Conservation (phyloP, 305 asterid genomes). For the Rubia balearica region DNA sequence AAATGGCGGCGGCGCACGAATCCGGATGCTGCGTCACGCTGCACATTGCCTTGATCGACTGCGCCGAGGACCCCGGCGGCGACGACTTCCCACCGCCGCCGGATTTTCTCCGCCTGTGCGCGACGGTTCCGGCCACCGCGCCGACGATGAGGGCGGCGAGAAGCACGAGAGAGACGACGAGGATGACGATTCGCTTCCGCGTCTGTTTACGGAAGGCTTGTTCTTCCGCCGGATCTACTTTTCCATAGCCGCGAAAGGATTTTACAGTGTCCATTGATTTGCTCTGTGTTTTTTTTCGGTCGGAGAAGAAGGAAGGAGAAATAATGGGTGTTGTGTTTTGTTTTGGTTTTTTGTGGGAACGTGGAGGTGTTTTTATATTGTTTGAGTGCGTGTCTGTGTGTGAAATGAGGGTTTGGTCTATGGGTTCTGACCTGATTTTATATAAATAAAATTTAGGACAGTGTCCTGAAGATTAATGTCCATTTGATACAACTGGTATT, state of each 20-base stretch:
- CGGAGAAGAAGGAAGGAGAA: background rate
- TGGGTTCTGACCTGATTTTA: background rate
- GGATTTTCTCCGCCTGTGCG: conserved; percentile 27
- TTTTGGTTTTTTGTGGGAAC: background rate
- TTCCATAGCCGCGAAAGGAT: conserved; percentile 69
- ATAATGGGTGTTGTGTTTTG: background rate
- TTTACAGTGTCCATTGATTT: conserved; percentile 32
- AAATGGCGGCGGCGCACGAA: conserved; percentile 46
- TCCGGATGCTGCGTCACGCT: conserved; percentile 46
- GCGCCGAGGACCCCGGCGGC: conserved; percentile 23
- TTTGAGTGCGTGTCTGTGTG: background rate
- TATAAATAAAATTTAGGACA: no score
- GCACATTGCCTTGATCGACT: conserved; percentile 57
- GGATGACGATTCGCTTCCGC: conserved; percentile 43
- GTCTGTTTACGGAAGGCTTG: conserved; percentile 37
- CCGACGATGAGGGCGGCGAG: conserved; percentile 34
- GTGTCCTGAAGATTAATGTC: background rate
- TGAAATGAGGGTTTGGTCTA: background rate
- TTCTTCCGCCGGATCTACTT: background rate
- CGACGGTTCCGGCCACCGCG: conserved; percentile 45
- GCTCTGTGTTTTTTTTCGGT: background rate
- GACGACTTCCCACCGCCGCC: conserved; percentile 18
- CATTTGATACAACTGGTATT: background rate
- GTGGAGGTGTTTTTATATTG: background rate
- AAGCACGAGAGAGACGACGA: conserved; percentile 35